Percentiles rank a stretch among this genome's conserved stretches.
Evolutionary conservation across 2,329 filamentous ascomycete species (phyloP).

Genomic region (Fusarium sarcochroum): DNA sequence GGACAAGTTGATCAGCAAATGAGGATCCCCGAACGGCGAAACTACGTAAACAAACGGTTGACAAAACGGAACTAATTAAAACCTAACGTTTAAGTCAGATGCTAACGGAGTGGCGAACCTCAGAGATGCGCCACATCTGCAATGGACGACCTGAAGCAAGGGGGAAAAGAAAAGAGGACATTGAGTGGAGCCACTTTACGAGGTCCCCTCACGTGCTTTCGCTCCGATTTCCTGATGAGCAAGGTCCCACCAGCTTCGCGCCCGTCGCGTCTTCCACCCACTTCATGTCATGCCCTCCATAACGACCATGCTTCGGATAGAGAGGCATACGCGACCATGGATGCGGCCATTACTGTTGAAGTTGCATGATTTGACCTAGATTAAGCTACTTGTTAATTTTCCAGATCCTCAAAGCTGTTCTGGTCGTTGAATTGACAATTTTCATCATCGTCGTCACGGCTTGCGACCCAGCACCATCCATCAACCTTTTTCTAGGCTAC

Average conservation of each 20-base stretch:
- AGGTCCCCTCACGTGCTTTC: slow-evolving; percentile 60
- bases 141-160: slow-evolving; percentile 36
- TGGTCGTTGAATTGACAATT: slow-evolving; percentile 41
- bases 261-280: slow-evolving; percentile 61
- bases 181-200: slow-evolving; percentile 33
- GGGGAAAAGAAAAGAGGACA: slow-evolving; percentile 38
- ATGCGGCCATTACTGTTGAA: slow-evolving; percentile 14
- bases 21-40: background rate
- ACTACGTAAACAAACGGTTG: slow-evolving; percentile 29
- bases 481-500: slow-evolving; percentile 40
- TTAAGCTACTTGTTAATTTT: slow-evolving; percentile 39
- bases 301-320: slow-evolving; percentile 30
- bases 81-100: background rate
- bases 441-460: slow-evolving; percentile 20
- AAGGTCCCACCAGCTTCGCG: slow-evolving; percentile 56
- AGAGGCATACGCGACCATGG: slow-evolving; percentile 49
- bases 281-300: slow-evolving; percentile 58
- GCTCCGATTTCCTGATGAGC: slow-evolving; percentile 57
- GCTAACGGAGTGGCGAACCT: slow-evolving; percentile 19
- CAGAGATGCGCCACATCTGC: slow-evolving; percentile 24
- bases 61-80: slow-evolving; percentile 22
- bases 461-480: slow-evolving; percentile 26
- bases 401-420: slow-evolving; percentile 33
- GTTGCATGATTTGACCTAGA: slow-evolving; percentile 16
- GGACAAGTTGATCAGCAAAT: background rate